A percentile compares a stretch with the other conserved stretches of the same genome.
Evolutionary conservation across 2,329 filamentous ascomycete genomes (phyloP).

Genomic region (Hortaea sp.): DNA sequence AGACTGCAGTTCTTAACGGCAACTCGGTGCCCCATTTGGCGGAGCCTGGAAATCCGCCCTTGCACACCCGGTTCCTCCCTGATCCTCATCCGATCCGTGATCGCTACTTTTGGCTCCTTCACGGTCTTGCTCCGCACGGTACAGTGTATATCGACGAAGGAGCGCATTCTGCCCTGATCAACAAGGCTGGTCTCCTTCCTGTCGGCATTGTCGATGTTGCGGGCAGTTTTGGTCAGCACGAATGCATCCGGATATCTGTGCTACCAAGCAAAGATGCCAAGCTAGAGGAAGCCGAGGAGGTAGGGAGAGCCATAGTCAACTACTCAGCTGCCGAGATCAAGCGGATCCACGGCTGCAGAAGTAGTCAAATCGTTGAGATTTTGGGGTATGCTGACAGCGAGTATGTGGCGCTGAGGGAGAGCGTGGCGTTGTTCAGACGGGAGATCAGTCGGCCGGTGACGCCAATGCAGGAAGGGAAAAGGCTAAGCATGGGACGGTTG

Average conservation of each 20-base stretch:
- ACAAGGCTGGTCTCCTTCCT: slow-evolving; percentile 79
- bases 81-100: slow-evolving; percentile 78
- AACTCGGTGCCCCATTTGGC: slow-evolving; percentile 16
- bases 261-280: slow-evolving; percentile 49
- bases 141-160: slow-evolving; percentile 90
- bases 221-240: slow-evolving; percentile 81
- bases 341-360: slow-evolving; percentile 74
- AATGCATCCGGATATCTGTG: slow-evolving; percentile 78
- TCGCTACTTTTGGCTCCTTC: slow-evolving; percentile 92
- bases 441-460: slow-evolving; percentile 22
- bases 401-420: slow-evolving; percentile 82
- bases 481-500: slow-evolving; percentile 18
- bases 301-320: slow-evolving; percentile 83
- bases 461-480: slow-evolving; percentile 14
- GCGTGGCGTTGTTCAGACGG: slow-evolving; percentile 61
- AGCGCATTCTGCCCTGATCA: slow-evolving; percentile 66
- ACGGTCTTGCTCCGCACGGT: slow-evolving; percentile 82
- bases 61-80: slow-evolving; percentile 89
- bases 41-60: slow-evolving; percentile 36
- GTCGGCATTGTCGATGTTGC: slow-evolving; percentile 86
- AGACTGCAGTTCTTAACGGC: slow-evolving; percentile 16
- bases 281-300: slow-evolving; percentile 44
- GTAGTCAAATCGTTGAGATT: slow-evolving; percentile 66
- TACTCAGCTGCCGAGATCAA: slow-evolving; percentile 79
- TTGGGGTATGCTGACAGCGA: slow-evolving; percentile 91